Evolutionary conservation across 352 stramenopile genomes (phyloP).

Genomic region (Phytophthora syringae): DNA sequence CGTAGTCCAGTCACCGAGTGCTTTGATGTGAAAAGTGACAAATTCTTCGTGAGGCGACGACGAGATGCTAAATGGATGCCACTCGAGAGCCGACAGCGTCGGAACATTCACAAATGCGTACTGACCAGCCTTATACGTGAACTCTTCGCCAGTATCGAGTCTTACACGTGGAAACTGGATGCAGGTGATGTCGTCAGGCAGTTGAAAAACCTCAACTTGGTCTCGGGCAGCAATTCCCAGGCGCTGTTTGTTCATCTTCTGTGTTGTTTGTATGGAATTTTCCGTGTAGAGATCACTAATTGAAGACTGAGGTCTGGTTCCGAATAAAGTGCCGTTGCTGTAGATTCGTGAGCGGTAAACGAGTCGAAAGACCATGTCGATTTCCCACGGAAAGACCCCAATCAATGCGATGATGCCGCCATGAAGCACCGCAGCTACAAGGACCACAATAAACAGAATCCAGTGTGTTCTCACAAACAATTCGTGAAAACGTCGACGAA

Average conservation of each 20-base stretch:
- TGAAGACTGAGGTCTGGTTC: not conserved
- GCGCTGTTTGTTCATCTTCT: not conserved
- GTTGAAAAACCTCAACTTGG: slow-evolving; percentile 18
- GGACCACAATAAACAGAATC: slow-evolving; percentile 52
- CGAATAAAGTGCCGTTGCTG: slow-evolving; percentile 16
- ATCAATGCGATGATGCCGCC: slow-evolving; percentile 32
- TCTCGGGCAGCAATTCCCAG: slow-evolving; percentile 26
- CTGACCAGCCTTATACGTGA: slow-evolving; percentile 50
- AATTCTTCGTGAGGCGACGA: no score
- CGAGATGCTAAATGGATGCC: no score
- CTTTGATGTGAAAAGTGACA: no score
- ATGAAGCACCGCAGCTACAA: slow-evolving; percentile 45
- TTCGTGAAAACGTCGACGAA: slow-evolving; percentile 52
- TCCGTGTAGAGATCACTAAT: not conserved
- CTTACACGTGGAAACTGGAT: slow-evolving; percentile 47
- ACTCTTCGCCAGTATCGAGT: slow-evolving; percentile 35
- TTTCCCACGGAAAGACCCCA: slow-evolving; percentile 33
- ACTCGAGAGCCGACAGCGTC: no score
- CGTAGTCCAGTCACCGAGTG: no score
- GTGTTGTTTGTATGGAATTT: not conserved
- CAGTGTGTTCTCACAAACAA: slow-evolving; percentile 55
- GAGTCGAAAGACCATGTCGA: slow-evolving; percentile 50
- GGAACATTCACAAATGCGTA: no score
- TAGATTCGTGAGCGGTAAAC: slow-evolving; percentile 27
- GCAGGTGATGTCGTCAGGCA: slow-evolving; percentile 35